These are phyloP conservation scores for Acanthamoeba lenticulata DNA, from an alignment of 208 protist genomes.

Conservation along the genomic window DNA sequence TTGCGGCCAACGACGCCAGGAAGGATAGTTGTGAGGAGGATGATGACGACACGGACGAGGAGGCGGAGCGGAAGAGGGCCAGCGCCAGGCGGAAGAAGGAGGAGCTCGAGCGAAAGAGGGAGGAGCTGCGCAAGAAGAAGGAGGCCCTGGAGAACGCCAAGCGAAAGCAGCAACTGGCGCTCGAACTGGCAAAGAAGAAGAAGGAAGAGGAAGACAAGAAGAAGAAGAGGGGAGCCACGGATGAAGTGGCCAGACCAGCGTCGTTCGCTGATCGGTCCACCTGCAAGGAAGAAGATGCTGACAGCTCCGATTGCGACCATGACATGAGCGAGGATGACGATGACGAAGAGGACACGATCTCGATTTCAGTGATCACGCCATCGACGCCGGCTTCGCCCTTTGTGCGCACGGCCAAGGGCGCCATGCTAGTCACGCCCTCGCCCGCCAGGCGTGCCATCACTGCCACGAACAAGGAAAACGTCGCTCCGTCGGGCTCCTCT, in stretches of 20 bases:
- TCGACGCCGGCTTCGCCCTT: neutral
- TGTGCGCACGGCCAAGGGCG: neutral
- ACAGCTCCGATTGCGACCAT: no score
- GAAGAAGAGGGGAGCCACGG: neutral
- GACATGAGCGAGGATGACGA: no score
- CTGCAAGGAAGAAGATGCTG: no score
- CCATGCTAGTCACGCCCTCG: constrained; percentile 32
- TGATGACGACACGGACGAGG: neutral
- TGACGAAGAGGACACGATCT: neutral
- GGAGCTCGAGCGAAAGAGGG: constrained; percentile 10
- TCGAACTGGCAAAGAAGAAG: neutral
- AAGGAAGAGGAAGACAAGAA: neutral
- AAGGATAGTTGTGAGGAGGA: neutral
- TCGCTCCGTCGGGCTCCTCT: neutral
- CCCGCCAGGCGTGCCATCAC: neutral
- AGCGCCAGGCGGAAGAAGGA: neutral
- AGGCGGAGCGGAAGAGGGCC: neutral
- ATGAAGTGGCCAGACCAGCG: no score
- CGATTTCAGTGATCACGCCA: neutral
- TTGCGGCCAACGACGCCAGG: no score
- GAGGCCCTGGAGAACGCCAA: constrained; percentile 7
- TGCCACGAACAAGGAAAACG: neutral
- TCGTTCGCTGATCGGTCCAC: no score
- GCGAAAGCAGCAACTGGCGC: neutral
- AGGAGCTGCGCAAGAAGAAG: neutral